These are phyloP conservation scores for Protomyces macrosporus DNA, from an alignment of 1,139 yeast genomes.

Conservation along the genomic window DNA sequence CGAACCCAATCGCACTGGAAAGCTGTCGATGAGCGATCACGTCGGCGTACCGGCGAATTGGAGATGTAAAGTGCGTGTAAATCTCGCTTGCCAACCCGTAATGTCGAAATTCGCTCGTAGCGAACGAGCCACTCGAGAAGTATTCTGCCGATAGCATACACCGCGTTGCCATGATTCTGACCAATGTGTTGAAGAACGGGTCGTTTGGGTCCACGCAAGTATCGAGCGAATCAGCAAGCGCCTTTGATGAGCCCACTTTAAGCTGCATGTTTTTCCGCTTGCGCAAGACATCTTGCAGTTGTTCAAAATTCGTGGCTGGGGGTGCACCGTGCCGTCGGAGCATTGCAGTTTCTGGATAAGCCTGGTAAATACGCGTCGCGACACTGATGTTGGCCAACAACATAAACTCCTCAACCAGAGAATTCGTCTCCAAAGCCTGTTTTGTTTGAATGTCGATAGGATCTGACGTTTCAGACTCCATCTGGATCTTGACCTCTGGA, in stretches of 20 bases:
- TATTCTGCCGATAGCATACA: slow-evolving; percentile 99
- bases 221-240: slow-evolving; percentile 90
- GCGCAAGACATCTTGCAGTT: slow-evolving; percentile 78
- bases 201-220: slow-evolving; percentile 75
- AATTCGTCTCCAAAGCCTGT: slow-evolving; percentile 79
- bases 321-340: slow-evolving; percentile 94
- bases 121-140: slow-evolving; percentile 86
- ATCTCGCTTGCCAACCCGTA: slow-evolving; percentile 97
- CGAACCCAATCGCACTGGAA: slow-evolving; percentile 95
- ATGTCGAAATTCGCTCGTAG: slow-evolving; percentile 91
- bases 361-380: slow-evolving; percentile 83
- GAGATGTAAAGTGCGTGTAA: slow-evolving; percentile 97
- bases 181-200: slow-evolving; percentile 85
- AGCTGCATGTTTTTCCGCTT: slow-evolving; percentile 69
- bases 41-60: slow-evolving; percentile 97
- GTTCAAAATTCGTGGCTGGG: slow-evolving; percentile 87
- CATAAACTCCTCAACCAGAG: slow-evolving; percentile 98
- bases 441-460: slow-evolving; percentile 95
- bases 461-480: slow-evolving; percentile 95
- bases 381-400: slow-evolving; percentile 93
- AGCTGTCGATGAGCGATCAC: slow-evolving; percentile 94
- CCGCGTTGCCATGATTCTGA: slow-evolving; percentile 95
- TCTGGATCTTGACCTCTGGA: slow-evolving; percentile 95
- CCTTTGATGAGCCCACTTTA: slow-evolving; percentile 78
- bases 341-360: slow-evolving; percentile 98